Evolutionary conservation across 2,329 filamentous ascomycete genomes (phyloP), one percentile per base, ranked within the genome.

Genomic region (Rhytidhysteron rufulum): DNA sequence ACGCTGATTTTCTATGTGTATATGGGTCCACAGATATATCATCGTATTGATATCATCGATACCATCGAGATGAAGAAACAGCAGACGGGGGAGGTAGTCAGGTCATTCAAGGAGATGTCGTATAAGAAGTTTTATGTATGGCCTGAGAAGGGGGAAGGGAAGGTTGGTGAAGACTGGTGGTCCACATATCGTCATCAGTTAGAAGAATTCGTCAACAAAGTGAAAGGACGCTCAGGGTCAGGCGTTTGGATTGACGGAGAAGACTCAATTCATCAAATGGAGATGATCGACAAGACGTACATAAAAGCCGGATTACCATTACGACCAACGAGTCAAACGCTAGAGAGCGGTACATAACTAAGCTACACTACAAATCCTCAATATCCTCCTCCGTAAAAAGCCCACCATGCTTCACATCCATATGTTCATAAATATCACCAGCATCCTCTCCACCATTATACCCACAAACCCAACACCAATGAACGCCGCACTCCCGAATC

Each of bases 391-490:
- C 3, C 25, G 15, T 16, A 30, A 16, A 37, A 15, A 37, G 17
- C 16, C 35, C 35, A 3, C 40, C 45, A 33, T 47, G 40, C 8
- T 29, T 39, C 43, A 42, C 42, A 18, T 34, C 37, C 49, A 73
- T 65, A 42, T 73, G 69, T 1, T 22, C 9, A 43, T 72, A 73
- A 18, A 73, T 67, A 3, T 44, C 34, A 0, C 32, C 27, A 2
- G 37, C 34, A 3, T 44, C 3, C 35, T n/a, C 13, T 6, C 16
- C 43, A 10, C 55, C 57, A 13, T 47, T 44, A 42, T 57, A 42
- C 0, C 68, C 65, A 45, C 65, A 72, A 9, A 57, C 53, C 56
- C 62, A 72, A 40, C 68, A 72, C 68, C 68, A 71, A 41, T 71
- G 60, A 13, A 46, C 50, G 2, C 53, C 49, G 45, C 69, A 74